Base-by-base conservation (phyloP, 2,329 filamentous ascomycete species). In the Talaromyces rugulosus region DNA sequence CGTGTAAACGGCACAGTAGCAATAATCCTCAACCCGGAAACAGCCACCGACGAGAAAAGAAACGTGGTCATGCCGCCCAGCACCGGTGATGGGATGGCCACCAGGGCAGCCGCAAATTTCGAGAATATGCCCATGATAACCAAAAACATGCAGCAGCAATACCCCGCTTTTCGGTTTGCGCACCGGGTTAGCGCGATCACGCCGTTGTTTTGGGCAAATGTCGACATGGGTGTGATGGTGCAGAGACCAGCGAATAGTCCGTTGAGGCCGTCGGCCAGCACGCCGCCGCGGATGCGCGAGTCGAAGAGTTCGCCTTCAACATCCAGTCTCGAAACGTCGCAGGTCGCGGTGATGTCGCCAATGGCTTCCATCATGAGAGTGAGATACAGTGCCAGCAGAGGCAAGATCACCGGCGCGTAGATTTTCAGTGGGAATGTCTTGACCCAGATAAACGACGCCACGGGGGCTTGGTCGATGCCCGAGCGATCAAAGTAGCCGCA, bases 51-150 rank as follows among this genome's bases (percentile, higher is more conserved):
- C 34, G 80, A 81, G 78, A 89, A 90, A 16, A 90, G 79, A 74
- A 90, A 90, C 0, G 87, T 88, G 0, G 84, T 80, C 76, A 81
- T 79, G 9, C 78, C 78, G 59, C 79, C 79, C 2, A 81, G 68
- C 3, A 80, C 78, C 3, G 77, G 62, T 3, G 76, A 74, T 0
- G 87, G 88, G 65, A 90, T 90, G 8, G 86, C 80, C 0, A 89
- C 86, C 4, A 90, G 81, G 0, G 88, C 84, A 0, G 87, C 87
- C 1, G 87, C 87, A 65, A 90, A 90, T 69, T 90, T 90, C 59
- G 86, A 83, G 70, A 90, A 89, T 57, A 90, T 80, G 6, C 87
- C 88, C 85, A 89, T 89, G 62, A 90, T 70, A 34, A 90, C 74
- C 23, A 90, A 78, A 78, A 88, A 89, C 66, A 85, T 83, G 68